Conservation (phyloP, 441 rosid genomes). For the Euphorbia schlechtendalii region DNA sequence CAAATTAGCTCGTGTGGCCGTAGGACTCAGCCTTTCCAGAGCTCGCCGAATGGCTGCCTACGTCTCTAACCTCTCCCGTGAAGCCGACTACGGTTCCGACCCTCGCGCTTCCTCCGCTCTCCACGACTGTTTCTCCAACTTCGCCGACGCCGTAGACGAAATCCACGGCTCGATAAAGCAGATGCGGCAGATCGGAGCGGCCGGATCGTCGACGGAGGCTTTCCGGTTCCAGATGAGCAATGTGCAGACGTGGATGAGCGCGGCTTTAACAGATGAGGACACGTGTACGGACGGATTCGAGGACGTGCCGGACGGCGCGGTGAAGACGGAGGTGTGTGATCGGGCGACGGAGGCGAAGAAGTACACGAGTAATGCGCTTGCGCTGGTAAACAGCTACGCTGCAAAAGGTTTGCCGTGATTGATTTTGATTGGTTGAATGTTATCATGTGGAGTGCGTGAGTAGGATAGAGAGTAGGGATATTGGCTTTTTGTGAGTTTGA, state of each 20-base stretch:
- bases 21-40: conserved; percentile 45
- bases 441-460: background rate
- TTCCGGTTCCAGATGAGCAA: conserved; percentile 67
- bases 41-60: conserved; percentile 42
- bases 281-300: conserved; percentile 86
- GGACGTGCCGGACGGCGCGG: conserved; percentile 37
- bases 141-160: conserved; percentile 81
- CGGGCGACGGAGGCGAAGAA: conserved; percentile 45
- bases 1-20: conserved; percentile 58
- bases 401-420: conserved; percentile 35
- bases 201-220: conserved; percentile 27
- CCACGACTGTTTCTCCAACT: conserved; percentile 73
- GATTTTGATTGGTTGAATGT: background rate
- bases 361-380: conserved; percentile 76
- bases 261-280: conserved; percentile 83
- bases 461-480: background rate
- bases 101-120: conserved; percentile 48
- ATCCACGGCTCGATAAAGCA: conserved; percentile 72
- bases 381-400: conserved; percentile 59
- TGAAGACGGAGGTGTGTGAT: conserved; percentile 39
- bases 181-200: conserved; percentile 46
- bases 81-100: conserved; percentile 51
- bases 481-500: background rate
- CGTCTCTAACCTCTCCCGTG: conserved; percentile 55
- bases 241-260: conserved; percentile 94